Evolutionary conservation across 2,329 filamentous ascomycete species (phyloP).

Genomic region (Sarocladiaceae sp.): DNA sequence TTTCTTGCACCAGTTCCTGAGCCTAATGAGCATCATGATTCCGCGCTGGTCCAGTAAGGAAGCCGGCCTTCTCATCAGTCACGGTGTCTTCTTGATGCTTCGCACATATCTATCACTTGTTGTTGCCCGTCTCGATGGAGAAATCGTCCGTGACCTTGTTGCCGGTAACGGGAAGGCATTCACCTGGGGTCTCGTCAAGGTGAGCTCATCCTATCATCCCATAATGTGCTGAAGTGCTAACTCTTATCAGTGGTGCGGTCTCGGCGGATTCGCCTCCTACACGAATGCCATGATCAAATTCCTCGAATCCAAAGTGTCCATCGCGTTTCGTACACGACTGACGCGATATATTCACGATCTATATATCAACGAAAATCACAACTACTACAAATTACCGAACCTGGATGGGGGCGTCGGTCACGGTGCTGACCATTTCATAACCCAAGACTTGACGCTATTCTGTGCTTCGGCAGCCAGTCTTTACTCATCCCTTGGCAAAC

Average conservation of each 20-base stretch:
- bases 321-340: conserved; percentile 90
- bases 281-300: conserved; percentile 99
- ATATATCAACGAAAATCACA: conserved; percentile 89
- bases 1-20: conserved; percentile 94
- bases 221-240: not conserved
- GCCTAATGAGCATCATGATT: conserved; percentile 95
- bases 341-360: conserved; percentile 96
- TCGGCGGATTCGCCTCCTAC: conserved; percentile 90
- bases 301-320: conserved; percentile 94
- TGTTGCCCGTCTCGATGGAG: conserved; percentile 87
- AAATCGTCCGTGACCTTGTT: conserved; percentile 94
- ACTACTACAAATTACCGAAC: conserved; percentile 93
- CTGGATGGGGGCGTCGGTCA: conserved; percentile 89
- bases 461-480: conserved; percentile 86
- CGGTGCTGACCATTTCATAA: conserved; percentile 93
- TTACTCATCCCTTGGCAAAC: conserved; percentile 96
- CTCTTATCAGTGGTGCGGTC: conserved; percentile 67
- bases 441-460: conserved; percentile 91
- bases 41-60: conserved; percentile 94
- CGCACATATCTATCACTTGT: conserved; percentile 91
- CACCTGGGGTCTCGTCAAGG: conserved; percentile 79
- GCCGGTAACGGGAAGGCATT: conserved; percentile 87
- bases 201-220: conserved; percentile 18
- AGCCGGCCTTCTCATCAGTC: conserved; percentile 80
- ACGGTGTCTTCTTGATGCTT: conserved; percentile 82